Percentiles rank a stretch among this genome's conserved stretches.
Evolutionary conservation across 306 rosid genomes (phyloP).

Genomic region (Prunus padus): DNA sequence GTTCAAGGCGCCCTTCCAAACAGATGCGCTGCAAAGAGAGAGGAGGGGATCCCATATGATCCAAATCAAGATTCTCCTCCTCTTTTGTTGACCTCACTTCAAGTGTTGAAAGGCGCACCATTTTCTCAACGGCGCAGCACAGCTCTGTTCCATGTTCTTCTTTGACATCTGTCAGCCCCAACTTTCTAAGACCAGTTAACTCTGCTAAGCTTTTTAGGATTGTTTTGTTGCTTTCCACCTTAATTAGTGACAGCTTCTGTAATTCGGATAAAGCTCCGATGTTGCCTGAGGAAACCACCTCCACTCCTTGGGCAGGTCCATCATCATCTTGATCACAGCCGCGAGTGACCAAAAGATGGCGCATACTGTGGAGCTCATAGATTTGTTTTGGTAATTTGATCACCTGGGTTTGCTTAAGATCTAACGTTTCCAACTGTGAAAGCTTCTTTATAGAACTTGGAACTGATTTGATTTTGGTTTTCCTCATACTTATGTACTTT

Average conservation of each 20-base stretch:
- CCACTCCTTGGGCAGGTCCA: constrained; percentile 6
- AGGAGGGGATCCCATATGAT: background rate
- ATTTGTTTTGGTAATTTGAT: background rate
- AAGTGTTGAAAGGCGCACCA: background rate
- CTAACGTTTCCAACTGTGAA: constrained; percentile 7
- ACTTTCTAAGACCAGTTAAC: background rate
- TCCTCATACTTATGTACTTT: constrained; percentile 7
- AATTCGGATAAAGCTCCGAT: background rate
- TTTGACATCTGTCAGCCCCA: background rate
- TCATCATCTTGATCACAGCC: background rate
- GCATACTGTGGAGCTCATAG: background rate
- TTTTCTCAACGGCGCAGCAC: background rate
- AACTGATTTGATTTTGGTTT: background rate
- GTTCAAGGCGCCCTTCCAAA: background rate
- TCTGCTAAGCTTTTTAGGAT: background rate
- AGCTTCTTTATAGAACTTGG: constrained; percentile 1
- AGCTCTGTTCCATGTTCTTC: background rate
- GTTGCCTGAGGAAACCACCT: background rate
- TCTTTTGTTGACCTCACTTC: background rate
- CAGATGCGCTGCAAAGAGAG: background rate
- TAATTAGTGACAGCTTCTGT: constrained; percentile 15
- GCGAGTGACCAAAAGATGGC: constrained; percentile 13
- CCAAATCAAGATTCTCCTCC: constrained; percentile 7
- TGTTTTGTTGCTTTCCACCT: background rate
- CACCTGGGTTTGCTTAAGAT: constrained; percentile 19